Base-by-base conservation (phyloP, 768 basidiomycete species). In the Ephemerocybe angulata region DNA sequence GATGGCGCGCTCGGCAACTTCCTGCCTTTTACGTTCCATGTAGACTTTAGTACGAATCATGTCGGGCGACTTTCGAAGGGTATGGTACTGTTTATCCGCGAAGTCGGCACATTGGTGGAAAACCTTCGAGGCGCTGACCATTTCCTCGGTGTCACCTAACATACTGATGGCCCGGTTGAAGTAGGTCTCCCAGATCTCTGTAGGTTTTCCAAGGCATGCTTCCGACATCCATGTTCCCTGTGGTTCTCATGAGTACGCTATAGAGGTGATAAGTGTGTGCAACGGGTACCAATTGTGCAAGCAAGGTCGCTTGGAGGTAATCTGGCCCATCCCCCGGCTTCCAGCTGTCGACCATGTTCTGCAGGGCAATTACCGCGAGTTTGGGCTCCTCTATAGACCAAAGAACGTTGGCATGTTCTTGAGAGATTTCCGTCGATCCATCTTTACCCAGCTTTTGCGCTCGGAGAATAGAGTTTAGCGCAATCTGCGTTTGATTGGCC, bases 211-310 rank as follows among this genome's bases (percentile, higher is more conserved):
- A 25, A 96, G 67, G 55, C 88, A 89, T 1, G 97, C 93, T 62
- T 90, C 85, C 6, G 91, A 82, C 22, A 83, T 87, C 97, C 97
- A 99, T 11, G 87, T 78, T 10, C 96, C 97, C 93, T 98, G 59
- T 52, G 30, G 43, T 4, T 19, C 37, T 35, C 8, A 47, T 46
- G 48, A 33, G 56, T 8, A 38, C 27, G 41, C 24, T 25, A 52
- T 25, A 33, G 51, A 50, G 22, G 29, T 38, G 2, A 31, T 12
- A 21, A 40, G 6, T 38, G 19, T 17, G 24, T 3, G 47, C 48
- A 33, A 17, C 4, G 67, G 84, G 51, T 59, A 93, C 92, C 68
- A 94, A 65, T 46, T 80, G 81, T 22, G 91, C 80, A 33, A 86
- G 72, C 38, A 83, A 70, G 15, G 72, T 60, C 22, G 80, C 72